Conservation (phyloP, 768 basidiomycete species). For the Phlegmacium glaucopus region DNA sequence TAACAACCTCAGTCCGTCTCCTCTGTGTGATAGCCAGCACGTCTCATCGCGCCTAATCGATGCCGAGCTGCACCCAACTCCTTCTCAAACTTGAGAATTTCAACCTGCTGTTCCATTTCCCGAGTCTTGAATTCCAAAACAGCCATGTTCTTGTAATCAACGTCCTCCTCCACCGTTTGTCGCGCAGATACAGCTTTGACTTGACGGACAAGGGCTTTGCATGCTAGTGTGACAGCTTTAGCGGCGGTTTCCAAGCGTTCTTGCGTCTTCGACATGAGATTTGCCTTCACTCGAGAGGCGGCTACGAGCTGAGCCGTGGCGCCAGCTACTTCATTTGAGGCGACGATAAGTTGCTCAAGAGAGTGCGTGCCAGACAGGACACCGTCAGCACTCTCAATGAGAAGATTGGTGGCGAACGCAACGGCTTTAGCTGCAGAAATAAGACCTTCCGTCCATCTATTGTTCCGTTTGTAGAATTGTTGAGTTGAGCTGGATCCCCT, state of each 20-base stretch:
- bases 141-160: conserved; percentile 90
- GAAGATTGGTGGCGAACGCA: conserved; percentile 90
- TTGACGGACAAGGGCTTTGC: conserved; percentile 92
- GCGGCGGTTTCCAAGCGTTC: conserved; percentile 94
- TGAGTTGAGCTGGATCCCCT: conserved; percentile 88
- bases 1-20: conserved; percentile 57
- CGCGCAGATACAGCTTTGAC: conserved; percentile 93
- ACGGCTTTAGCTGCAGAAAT: conserved; percentile 98
- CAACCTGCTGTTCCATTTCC: conserved; percentile 99
- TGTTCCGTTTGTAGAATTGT: conserved; percentile 99
- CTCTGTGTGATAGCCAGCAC: conserved; percentile 86
- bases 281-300: conserved; percentile 96
- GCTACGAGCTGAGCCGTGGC: conserved; percentile 98
- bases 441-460: conserved; percentile 98
- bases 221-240: conserved; percentile 96
- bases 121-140: conserved; percentile 92
- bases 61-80: conserved; percentile 87
- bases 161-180: conserved; percentile 76
- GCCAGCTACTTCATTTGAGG: conserved; percentile 98
- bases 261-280: conserved; percentile 98
- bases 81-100: conserved; percentile 94
- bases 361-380: conserved; percentile 96
- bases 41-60: conserved; percentile 78
- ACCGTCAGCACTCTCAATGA: conserved; percentile 98
- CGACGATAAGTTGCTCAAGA: conserved; percentile 97